phyloP scores from a whole-genome alignment of 1,139 yeast species.

The Protomyces arabidopsidicola region DNA sequence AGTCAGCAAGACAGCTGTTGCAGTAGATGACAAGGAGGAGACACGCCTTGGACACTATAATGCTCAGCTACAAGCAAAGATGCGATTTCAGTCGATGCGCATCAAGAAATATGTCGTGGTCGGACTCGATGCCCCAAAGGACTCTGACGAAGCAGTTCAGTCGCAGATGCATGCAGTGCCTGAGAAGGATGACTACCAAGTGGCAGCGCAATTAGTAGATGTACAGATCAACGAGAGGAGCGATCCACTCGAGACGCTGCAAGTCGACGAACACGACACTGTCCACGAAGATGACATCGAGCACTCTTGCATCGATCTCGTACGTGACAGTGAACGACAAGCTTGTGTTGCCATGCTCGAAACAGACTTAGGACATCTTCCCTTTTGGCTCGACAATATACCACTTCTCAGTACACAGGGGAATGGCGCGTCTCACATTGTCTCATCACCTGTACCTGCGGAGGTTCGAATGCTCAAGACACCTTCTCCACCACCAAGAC shows the following conservation, averaged over 20 bases:
- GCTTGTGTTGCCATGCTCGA: neutral
- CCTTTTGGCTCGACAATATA: neutral
- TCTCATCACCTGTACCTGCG: neutral
- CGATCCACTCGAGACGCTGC: neutral
- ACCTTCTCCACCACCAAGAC: neutral
- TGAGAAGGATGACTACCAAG: too few species aligned
- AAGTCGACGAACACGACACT: neutral
- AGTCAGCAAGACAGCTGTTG: neutral
- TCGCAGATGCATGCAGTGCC: too few species aligned
- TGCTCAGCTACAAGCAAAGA: neutral
- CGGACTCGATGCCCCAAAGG: too few species aligned
- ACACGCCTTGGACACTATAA: neutral
- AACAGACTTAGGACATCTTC: neutral
- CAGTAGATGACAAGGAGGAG: neutral
- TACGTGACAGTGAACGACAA: neutral
- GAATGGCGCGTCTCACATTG: neutral
- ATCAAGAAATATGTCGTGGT: too few species aligned
- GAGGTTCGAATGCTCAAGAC: neutral
- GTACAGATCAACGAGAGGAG: neutral
- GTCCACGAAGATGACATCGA: neutral
- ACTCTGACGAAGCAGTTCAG: too few species aligned
- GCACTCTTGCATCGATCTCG: neutral
- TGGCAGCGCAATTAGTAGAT: too few species aligned
- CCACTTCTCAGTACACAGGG: neutral
- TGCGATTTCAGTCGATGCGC: neutral